Percentiles rank a stretch among this genome's conserved stretches.
Evolutionary conservation across 257 asterid genomes (phyloP).

Genomic region (Solanum acaule): DNA sequence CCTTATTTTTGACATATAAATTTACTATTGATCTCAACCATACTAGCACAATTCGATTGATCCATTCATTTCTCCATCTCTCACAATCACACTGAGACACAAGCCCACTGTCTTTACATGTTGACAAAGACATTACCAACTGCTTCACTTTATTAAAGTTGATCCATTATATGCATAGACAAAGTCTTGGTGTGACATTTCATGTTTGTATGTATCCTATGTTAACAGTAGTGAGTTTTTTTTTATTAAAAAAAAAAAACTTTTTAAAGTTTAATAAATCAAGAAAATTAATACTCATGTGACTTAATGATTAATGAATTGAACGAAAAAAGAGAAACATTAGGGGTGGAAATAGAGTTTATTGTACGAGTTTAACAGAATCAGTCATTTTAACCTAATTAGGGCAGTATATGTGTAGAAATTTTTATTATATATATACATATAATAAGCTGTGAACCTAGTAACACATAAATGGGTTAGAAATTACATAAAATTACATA

Average conservation of each 20-base stretch:
- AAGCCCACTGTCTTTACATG: background rate
- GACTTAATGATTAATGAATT: background rate
- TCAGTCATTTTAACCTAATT: background rate
- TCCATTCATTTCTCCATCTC: background rate
- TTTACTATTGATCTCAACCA: background rate
- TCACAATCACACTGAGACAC: background rate
- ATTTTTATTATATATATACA: no score
- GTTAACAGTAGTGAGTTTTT: background rate
- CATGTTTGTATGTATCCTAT: background rate
- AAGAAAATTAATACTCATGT: background rate
- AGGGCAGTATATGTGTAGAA: background rate
- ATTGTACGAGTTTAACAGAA: background rate
- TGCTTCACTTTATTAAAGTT: slow-evolving; percentile 4
- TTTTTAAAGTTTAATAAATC: background rate
- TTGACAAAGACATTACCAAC: slow-evolving; percentile 3
- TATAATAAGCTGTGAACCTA: background rate
- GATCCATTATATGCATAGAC: slow-evolving; percentile 2
- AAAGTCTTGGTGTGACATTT: slow-evolving; percentile 10
- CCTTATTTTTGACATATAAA: no score
- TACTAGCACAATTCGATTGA: background rate
- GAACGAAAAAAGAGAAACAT: background rate
- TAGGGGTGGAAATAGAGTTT: background rate
- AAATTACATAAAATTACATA: no score
- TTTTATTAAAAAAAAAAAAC: no score
- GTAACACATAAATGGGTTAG: background rate